Evolutionary conservation across 2,329 filamentous ascomycete species (phyloP).

Genomic region (Sphaerulina musiva): DNA sequence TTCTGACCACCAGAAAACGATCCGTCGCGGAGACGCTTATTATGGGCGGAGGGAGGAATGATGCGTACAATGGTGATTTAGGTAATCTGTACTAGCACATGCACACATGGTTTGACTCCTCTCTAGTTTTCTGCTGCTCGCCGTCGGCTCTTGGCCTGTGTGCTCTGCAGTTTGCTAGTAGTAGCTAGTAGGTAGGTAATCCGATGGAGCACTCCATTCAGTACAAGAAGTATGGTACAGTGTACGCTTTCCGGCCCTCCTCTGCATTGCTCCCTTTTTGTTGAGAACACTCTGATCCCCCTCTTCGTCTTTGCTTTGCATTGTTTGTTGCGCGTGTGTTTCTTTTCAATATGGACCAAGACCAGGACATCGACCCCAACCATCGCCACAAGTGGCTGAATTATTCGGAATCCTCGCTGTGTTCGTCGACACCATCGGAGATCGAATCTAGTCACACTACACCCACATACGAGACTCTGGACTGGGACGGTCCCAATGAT

Average conservation of each 20-base stretch:
- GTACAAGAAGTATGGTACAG: not conserved
- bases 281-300: too few species aligned
- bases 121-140: not conserved
- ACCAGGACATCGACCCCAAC: not conserved
- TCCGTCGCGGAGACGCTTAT: not conserved
- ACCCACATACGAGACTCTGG: conserved; percentile 36
- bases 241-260: not conserved
- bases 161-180: not conserved
- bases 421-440: not conserved
- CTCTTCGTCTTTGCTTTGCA: not conserved
- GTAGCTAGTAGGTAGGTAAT: too few species aligned
- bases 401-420: not conserved
- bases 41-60: not conserved
- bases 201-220: conserved; percentile 1
- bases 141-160: not conserved
- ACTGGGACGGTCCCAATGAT: conserved; percentile 46
- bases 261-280: not conserved
- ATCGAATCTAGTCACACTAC: not conserved
- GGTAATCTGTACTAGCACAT: not conserved
- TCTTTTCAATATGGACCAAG: conserved; percentile 2
- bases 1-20: not conserved
- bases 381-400: conserved; percentile 7
- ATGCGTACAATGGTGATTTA: not conserved
- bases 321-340: not conserved
- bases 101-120: conserved; percentile 3